Evolutionary conservation across 2,329 filamentous ascomycete species (phyloP), one percentile per base, ranked within the genome.

Genomic region (Cercospora berteroae): DNA sequence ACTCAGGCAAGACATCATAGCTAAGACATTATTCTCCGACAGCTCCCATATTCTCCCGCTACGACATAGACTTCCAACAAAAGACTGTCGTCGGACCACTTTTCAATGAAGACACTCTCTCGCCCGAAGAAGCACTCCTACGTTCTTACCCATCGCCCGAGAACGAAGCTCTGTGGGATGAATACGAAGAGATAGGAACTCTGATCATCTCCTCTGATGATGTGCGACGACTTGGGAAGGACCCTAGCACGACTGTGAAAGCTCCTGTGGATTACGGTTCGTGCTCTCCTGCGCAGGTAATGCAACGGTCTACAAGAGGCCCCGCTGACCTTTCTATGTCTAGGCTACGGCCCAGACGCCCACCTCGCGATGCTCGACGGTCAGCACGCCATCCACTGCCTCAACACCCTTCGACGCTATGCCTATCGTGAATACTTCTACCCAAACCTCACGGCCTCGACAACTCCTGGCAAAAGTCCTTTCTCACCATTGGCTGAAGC

Each of bases 381-480:
- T 23, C 62, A 64, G 12, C 62, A 64, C 7, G 62, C 62, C 10
- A 36, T 64, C 18, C 62, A 64, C 33, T 64, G 62, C 33, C 50
- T 64, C 3, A 64, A 64, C 33, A 48, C 62, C 1, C 31, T 64
- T n/a, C 62, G 62, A 0, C 27, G 62, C 4, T 64, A 64, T 12
- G 20, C 62, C 0, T 64, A 64, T 64, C 62, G 62, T 8, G 52
- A 64, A n/a, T 42, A 57, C n/a, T 64, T 42, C 31, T 64, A 64
- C 13, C 62, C 62, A 1, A 44, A 64, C 23, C 50, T 44, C 4
- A 58, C 50, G 8, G 9, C 33, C 7, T 29, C 62, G 29, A 20
- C 59, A 2, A 20, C 59, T 25, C 36, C 58, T 3, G 58, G 58
- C 58, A 60, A 60, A 6, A 60, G 58, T 27, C 58, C 58, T n/a